phyloP scores from a whole-genome alignment of 768 basidiomycete species.

The Cytidiella melzeri region DNA sequence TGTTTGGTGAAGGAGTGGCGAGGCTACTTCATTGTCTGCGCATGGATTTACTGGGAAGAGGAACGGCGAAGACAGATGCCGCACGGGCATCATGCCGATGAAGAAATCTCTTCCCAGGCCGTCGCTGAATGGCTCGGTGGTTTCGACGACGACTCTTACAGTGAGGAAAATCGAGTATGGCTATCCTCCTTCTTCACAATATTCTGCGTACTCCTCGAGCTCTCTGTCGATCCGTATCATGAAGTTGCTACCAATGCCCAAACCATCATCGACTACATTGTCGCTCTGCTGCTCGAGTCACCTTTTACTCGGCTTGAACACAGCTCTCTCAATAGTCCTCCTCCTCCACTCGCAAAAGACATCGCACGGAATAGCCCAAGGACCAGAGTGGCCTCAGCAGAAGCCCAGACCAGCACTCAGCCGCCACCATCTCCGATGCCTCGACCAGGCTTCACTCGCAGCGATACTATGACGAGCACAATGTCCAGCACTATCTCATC shows the following conservation, averaged over 20 bases:
- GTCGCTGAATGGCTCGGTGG: conserved; percentile 74
- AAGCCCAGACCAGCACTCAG: conserved; percentile 38
- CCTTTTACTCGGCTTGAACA: conserved; percentile 74
- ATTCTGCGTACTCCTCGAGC: conserved; percentile 79
- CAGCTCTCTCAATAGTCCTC: conserved; percentile 52
- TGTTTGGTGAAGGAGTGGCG: conserved; percentile 95
- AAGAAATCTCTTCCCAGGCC: conserved; percentile 69
- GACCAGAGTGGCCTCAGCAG: conserved; percentile 42
- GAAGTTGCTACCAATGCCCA: conserved; percentile 90
- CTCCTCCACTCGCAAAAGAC: conserved; percentile 36
- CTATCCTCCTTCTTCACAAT: conserved; percentile 94
- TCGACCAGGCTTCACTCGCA: conserved; percentile 46
- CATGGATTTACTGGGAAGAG: conserved; percentile 96
- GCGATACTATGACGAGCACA: conserved; percentile 47
- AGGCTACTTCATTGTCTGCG: conserved; percentile 92
- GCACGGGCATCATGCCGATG: conserved; percentile 37
- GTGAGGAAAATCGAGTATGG: conserved; percentile 76
- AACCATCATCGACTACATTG: conserved; percentile 88
- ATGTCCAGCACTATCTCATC: conserved; percentile 54
- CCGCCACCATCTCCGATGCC: conserved; percentile 41
- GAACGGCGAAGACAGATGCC: conserved; percentile 52
- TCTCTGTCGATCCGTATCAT: conserved; percentile 88
- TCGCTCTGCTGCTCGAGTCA: conserved; percentile 84
- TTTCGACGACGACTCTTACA: conserved; percentile 58
- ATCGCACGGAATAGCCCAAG: conserved; percentile 27